Base-by-base conservation (phyloP, 2,329 filamentous ascomycete genomes). In the Orbilia quercus region DNA sequence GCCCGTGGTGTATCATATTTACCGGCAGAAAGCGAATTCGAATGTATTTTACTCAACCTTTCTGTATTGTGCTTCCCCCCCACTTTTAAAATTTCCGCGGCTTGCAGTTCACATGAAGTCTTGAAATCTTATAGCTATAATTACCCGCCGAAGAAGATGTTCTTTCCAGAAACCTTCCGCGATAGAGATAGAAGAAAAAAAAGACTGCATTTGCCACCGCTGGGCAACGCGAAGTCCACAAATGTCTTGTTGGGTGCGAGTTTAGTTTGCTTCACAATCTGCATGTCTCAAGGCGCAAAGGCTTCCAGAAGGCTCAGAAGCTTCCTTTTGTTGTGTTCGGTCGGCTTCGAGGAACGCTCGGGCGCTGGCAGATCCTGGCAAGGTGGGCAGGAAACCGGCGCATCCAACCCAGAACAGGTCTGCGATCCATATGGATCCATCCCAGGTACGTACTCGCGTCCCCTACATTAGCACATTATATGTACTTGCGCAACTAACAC, bases 401-500 rank as follows among this genome's bases (percentile, higher is more conserved):
- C 67, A 66, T 65, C 44, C 18, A 34, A 53, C 16, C 34, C 31
- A 22, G 31, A n/a, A 28, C 23, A n/a, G 7, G 45, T 50, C 58
- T 53, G 45, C 50, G 59, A 64, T 64, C 55, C 69, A n/a, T n/a
- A n/a, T n/a, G n/a, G n/a, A n/a, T n/a, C n/a, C n/a, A n/a, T n/a
- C n/a, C n/a, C n/a, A n/a, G n/a, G n/a, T n/a, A n/a, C n/a, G n/a
- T n/a, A n/a, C n/a, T n/a, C n/a, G n/a, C n/a, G n/a, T n/a, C n/a
- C n/a, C n/a, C n/a, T n/a, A n/a, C n/a, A n/a, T n/a, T n/a, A n/a
- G n/a, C n/a, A n/a, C n/a, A n/a, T n/a, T n/a, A n/a, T n/a, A n/a
- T n/a, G n/a, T n/a, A n/a, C n/a, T 73, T 65, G 69, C 69, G 69
- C 69, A 73, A 73, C 60, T 59, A 60, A 59, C 67, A 72, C 66